Evolutionary conservation across 768 basidiomycete species (phyloP).

Genomic region (Wakefieldia striispora): DNA sequence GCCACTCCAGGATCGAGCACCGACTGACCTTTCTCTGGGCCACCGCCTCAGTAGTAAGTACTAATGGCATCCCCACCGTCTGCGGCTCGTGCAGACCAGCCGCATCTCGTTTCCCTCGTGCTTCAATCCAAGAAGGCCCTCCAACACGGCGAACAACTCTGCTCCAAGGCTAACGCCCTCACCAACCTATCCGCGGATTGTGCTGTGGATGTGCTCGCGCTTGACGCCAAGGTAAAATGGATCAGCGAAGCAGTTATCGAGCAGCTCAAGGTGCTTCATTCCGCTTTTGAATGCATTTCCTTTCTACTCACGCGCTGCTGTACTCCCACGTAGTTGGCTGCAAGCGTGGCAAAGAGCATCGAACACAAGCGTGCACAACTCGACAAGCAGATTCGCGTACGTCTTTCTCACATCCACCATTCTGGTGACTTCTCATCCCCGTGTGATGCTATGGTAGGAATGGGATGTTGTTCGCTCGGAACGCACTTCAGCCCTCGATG

Average conservation of each 20-base stretch:
- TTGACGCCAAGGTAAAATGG: slow-evolving; percentile 82
- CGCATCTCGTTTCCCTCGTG: slow-evolving; percentile 73
- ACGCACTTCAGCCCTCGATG: slow-evolving; percentile 62
- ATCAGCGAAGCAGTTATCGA: slow-evolving; percentile 69
- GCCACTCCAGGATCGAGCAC: too few species aligned
- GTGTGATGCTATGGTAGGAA: slow-evolving; percentile 40
- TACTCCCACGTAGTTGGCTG: slow-evolving; percentile 55
- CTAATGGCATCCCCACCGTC: slow-evolving; percentile 22
- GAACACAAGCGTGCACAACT: slow-evolving; percentile 66
- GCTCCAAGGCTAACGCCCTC: slow-evolving; percentile 59
- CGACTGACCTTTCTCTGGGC: too few species aligned
- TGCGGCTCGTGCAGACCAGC: slow-evolving; percentile 37
- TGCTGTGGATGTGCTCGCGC: slow-evolving; percentile 67
- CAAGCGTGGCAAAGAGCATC: slow-evolving; percentile 69
- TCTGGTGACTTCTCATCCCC: not conserved
- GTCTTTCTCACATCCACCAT: slow-evolving; percentile 14
- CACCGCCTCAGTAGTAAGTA: too few species aligned
- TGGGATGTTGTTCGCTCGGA: slow-evolving; percentile 66
- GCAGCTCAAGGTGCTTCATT: slow-evolving; percentile 63
- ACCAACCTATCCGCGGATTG: slow-evolving; percentile 64
- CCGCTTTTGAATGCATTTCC: not conserved
- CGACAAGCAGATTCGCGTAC: slow-evolving; percentile 59
- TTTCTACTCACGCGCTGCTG: not conserved
- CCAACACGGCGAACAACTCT: slow-evolving; percentile 73
- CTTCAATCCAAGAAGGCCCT: slow-evolving; percentile 82